Percentiles rank a stretch among this genome's conserved stretches.
Evolutionary conservation across 371 early-diverging fungal genomes (phyloP).

Genomic region (Mortierella sp.): DNA sequence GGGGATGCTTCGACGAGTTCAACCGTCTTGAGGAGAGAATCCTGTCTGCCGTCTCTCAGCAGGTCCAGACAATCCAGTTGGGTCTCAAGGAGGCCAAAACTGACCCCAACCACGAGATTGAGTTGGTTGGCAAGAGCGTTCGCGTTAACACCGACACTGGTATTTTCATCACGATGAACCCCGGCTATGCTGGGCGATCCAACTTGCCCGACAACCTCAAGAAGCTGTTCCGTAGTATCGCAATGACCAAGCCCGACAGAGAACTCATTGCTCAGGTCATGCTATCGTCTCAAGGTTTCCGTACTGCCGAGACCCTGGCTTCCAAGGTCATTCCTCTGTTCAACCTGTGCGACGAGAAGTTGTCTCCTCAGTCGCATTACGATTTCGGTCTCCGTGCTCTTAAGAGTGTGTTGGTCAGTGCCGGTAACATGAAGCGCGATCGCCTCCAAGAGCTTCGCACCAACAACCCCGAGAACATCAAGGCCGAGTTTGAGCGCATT

Average conservation of each 20-base stretch:
- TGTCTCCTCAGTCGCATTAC: slow-evolving; percentile 96
- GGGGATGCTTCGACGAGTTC: slow-evolving; percentile 99
- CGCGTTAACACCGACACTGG: slow-evolving; percentile 91
- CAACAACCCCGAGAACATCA: slow-evolving; percentile 59
- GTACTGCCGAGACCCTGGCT: slow-evolving; percentile 93
- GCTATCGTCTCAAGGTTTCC: slow-evolving; percentile 99
- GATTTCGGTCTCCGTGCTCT: slow-evolving; percentile 99
- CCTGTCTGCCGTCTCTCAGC: slow-evolving; percentile 98
- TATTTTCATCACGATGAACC: slow-evolving; percentile 99
- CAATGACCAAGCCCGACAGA: slow-evolving; percentile 98
- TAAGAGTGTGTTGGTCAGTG: slow-evolving; percentile 98
- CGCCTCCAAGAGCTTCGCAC: slow-evolving; percentile 71
- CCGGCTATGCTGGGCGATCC: slow-evolving; percentile 98
- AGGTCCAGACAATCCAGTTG: slow-evolving; percentile 97
- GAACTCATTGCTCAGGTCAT: slow-evolving; percentile 99
- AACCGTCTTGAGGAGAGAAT: slow-evolving; percentile 98
- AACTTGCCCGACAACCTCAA: slow-evolving; percentile 98
- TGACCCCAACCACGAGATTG: slow-evolving; percentile 85
- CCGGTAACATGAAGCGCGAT: slow-evolving; percentile 97
- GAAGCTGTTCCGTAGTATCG: slow-evolving; percentile 97
- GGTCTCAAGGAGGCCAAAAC: slow-evolving; percentile 84
- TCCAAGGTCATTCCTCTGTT: slow-evolving; percentile 97
- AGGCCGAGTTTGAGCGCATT: slow-evolving; percentile 65
- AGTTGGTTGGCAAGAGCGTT: slow-evolving; percentile 91
- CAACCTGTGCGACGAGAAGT: slow-evolving; percentile 93